These are phyloP conservation scores for Plasmodium vivax DNA, from an alignment of 169 alveolate species.

Conservation along the genomic window DNA sequence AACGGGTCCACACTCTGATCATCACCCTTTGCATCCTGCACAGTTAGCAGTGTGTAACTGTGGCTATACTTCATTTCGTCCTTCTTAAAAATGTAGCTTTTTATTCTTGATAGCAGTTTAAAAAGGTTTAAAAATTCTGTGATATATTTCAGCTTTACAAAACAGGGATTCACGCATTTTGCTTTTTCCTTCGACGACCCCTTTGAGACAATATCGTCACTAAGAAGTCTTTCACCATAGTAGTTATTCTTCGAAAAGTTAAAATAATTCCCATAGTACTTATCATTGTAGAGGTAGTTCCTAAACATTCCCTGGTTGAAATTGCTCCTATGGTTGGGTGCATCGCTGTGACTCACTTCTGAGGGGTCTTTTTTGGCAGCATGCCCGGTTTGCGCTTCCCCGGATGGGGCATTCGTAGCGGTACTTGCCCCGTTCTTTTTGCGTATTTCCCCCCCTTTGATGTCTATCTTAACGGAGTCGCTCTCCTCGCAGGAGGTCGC, in stretches of 20 bases:
- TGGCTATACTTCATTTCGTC: neutral
- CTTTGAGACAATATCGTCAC: neutral
- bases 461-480: neutral
- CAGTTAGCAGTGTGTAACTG: constrained; percentile 31
- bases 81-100: constrained; percentile 1
- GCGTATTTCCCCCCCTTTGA: neutral
- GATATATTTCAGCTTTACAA: neutral
- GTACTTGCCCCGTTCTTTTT: neutral
- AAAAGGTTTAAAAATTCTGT: constrained; percentile 13
- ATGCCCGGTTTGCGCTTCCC: neutral
- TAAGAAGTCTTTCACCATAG: neutral
- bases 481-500: neutral
- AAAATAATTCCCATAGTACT: neutral
- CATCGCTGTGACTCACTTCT: neutral
- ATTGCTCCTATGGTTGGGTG: neutral
- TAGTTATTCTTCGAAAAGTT: neutral
- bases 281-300: constrained; percentile 1
- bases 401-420: neutral
- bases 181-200: neutral
- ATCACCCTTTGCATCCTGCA: constrained; percentile 12
- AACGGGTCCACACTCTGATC: neutral
- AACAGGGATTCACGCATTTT: neutral
- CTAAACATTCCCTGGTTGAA: neutral
- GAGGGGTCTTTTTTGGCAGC: neutral
- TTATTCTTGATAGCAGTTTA: constrained; percentile 20